Percentiles rank a stretch among this genome's conserved stretches.
Conservation (phyloP, 78 protist genomes). For the slime mould (Dictyostelium discoideum) region DNA sequence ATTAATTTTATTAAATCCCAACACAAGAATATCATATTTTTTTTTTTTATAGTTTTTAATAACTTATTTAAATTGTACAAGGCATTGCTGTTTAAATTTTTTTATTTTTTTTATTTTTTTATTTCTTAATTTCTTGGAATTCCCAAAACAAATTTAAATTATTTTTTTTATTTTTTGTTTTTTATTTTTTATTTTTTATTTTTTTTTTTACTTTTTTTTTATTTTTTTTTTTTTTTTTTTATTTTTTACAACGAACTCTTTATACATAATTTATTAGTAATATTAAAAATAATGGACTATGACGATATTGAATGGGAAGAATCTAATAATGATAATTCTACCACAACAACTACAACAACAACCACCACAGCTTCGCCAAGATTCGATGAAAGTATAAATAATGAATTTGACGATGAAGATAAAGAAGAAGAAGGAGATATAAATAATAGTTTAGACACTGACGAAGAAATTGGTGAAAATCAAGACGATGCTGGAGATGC, state of each 20-base stretch:
- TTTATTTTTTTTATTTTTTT: too few species aligned
- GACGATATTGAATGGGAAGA: conserved; percentile 53
- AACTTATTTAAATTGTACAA: too few species aligned
- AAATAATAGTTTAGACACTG: neutral
- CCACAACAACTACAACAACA: neutral
- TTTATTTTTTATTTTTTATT: neutral
- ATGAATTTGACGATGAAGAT: neutral
- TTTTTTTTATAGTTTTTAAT: too few species aligned
- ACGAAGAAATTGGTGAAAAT: conserved; percentile 1
- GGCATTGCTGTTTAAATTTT: too few species aligned
- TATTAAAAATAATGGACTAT: neutral
- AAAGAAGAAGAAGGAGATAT: conserved; percentile 11
- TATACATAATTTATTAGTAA: neutral
- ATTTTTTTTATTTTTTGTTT: too few species aligned
- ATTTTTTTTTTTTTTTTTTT: neutral
- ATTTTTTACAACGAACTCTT: neutral
- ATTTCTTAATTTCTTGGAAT: too few species aligned
- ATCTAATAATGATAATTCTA: neutral
- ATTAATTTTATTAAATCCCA: too few species aligned
- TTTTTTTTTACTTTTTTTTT: neutral
- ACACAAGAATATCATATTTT: too few species aligned
- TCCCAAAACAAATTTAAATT: too few species aligned
- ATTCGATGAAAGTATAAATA: too few species aligned
- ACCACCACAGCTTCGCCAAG: neutral
- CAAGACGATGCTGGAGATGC: conserved; percentile 24